Evolutionary conservation across 805 yeast genomes (phyloP).

Genomic region (Suhomyces sp.): DNA sequence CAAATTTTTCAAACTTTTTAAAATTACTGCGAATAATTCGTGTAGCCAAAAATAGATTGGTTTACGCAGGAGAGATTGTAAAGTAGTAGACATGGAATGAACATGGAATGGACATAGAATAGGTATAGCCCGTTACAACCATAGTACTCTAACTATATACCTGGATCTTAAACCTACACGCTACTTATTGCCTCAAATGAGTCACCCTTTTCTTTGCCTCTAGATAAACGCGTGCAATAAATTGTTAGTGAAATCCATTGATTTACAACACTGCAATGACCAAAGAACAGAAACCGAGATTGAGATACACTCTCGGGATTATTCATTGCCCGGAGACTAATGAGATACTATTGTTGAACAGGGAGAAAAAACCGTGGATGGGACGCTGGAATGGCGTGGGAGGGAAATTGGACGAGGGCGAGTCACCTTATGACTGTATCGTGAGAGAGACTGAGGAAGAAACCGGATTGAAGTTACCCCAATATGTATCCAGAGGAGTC

Average conservation of each 20-base stretch:
- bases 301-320: conserved; percentile 26
- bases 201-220: neutral
- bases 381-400: conserved; percentile 49
- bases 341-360: conserved; percentile 34
- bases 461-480: conserved; percentile 32
- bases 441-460: conserved; percentile 41
- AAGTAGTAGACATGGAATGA: neutral
- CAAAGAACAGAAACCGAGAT: neutral
- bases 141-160: neutral
- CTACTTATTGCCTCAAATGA: neutral
- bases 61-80: neutral
- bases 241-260: neutral
- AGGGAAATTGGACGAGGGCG: conserved; percentile 36
- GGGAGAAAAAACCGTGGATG: conserved; percentile 46
- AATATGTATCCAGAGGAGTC: conserved; percentile 31
- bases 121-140: neutral
- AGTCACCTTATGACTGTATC: conserved; percentile 38
- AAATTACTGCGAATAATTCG: neutral
- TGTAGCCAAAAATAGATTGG: neutral
- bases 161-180: neutral
- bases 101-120: neutral
- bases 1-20: neutral
- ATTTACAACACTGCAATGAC: neutral
- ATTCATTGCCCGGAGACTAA: conserved; percentile 27
- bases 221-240: neutral